Conservation (phyloP, 2,329 filamentous ascomycete species). For the Phaeoacremonium minimum region DNA sequence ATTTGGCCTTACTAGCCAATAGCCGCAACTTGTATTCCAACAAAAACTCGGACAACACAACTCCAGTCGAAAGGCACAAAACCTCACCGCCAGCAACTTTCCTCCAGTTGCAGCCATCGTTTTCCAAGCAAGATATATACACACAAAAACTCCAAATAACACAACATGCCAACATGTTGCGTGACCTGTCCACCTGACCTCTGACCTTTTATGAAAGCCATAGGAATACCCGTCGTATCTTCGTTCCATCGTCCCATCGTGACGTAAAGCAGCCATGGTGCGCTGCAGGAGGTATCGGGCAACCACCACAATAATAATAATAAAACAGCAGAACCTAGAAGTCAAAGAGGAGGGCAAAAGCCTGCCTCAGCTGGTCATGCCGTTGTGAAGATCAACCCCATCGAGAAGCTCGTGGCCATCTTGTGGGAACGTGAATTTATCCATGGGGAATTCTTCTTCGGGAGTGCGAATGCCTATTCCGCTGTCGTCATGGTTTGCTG, state of each 20-base stretch:
- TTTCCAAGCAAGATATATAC: too few species aligned
- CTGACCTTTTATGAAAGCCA: too few species aligned
- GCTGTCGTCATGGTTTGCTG: constrained; percentile 61
- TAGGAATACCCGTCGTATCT: constrained; percentile 3
- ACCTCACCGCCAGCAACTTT: too few species aligned
- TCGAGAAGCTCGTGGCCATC: constrained; percentile 21
- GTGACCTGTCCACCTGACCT: too few species aligned
- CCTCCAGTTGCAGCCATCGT: too few species aligned
- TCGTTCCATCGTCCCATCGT: constrained; percentile 15
- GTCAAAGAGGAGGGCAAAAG: neutral
- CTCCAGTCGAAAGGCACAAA: too few species aligned
- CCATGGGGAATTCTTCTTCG: constrained; percentile 59
- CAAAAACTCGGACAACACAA: too few species aligned
- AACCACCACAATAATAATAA: constrained; percentile 15
- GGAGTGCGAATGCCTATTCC: constrained; percentile 69
- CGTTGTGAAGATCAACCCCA: constrained; percentile 15
- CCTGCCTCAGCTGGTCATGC: constrained; percentile 10
- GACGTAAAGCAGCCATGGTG: constrained; percentile 7
- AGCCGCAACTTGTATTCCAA: too few species aligned
- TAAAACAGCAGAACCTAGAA: constrained; percentile 14
- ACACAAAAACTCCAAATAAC: too few species aligned
- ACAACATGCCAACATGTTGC: too few species aligned
- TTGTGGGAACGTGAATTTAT: constrained; percentile 44
- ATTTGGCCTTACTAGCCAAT: too few species aligned
- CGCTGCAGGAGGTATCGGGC: neutral